Evolutionary conservation across 345 rosid genomes (phyloP).

Genomic region (Iberis pinnata): DNA sequence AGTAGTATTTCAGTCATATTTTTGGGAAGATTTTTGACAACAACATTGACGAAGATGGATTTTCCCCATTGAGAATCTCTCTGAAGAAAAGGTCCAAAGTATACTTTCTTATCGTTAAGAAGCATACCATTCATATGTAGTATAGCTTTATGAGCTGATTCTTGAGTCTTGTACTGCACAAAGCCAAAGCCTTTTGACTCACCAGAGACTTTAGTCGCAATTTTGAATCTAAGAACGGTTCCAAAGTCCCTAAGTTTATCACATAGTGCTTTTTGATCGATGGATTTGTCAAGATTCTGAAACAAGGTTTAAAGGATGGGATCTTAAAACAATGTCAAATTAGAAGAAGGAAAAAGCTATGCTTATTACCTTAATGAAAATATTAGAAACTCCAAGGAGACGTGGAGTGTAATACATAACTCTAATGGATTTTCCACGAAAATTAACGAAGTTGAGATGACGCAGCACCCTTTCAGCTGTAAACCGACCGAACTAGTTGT

Average conservation of each 20-base stretch:
- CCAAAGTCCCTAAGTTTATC: constrained; percentile 50
- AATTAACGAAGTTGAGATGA: too few species aligned
- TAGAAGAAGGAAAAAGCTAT: background rate
- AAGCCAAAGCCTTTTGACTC: constrained; percentile 64
- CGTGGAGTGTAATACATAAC: constrained; percentile 66
- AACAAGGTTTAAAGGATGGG: background rate
- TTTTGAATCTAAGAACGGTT: constrained; percentile 48
- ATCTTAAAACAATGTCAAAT: constrained; percentile 7
- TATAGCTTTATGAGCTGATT: constrained; percentile 49
- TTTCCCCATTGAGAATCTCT: constrained; percentile 38
- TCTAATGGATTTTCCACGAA: constrained; percentile 51
- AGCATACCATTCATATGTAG: constrained; percentile 50
- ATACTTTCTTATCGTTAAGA: constrained; percentile 48
- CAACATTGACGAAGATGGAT: constrained; percentile 45
- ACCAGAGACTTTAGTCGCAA: constrained; percentile 50
- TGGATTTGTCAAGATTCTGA: constrained; percentile 57
- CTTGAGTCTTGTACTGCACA: constrained; percentile 55
- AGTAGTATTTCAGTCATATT: constrained; percentile 43
- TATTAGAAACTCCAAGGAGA: constrained; percentile 49
- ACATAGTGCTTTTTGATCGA: constrained; percentile 51
- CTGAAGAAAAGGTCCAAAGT: constrained; percentile 60
- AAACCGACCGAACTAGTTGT: too few species aligned
- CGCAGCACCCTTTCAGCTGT: too few species aligned
- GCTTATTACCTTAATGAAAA: constrained; percentile 43
- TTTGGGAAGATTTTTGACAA: constrained; percentile 55